Conservation (phyloP, 345 rosid species). For the Lepidium didymum region DNA sequence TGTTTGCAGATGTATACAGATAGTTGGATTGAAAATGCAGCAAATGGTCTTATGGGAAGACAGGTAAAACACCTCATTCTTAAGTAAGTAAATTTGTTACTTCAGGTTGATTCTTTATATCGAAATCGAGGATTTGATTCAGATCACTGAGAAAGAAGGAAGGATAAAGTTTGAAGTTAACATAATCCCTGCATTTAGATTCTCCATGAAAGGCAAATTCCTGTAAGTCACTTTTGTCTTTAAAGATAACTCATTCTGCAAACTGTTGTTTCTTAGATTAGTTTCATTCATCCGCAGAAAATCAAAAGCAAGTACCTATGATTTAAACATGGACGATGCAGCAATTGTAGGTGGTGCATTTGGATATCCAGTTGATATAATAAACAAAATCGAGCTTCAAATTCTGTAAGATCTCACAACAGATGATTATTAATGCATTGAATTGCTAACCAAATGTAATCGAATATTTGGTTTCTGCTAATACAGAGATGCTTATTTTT, state of each 20-base stretch:
- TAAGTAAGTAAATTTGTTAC: not conserved
- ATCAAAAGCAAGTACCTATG: slow-evolving; percentile 36
- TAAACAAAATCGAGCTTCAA: slow-evolving; percentile 47
- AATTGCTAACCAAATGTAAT: not conserved
- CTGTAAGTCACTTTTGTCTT: slow-evolving; percentile 39
- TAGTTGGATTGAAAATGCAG: slow-evolving; percentile 94
- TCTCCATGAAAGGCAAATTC: slow-evolving; percentile 73
- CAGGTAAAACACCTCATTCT: slow-evolving; percentile 41
- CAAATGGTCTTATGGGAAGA: slow-evolving; percentile 88
- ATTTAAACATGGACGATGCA: slow-evolving; percentile 68
- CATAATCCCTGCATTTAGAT: slow-evolving; percentile 67
- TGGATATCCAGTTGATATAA: slow-evolving; percentile 70
- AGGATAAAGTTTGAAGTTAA: slow-evolving; percentile 61
- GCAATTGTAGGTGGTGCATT: slow-evolving; percentile 72
- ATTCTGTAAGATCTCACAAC: slow-evolving; percentile 54
- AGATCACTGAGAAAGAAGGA: slow-evolving; percentile 61
- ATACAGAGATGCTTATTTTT: not conserved
- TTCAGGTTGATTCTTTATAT: not conserved
- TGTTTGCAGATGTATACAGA: slow-evolving; percentile 69
- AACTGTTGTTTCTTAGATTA: not conserved
- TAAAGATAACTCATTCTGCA: not conserved
- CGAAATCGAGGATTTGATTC: not conserved
- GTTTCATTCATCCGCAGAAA: slow-evolving; percentile 37
- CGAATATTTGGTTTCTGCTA: not conserved
- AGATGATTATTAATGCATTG: not conserved